Conservation (phyloP, 1,139 yeast genomes). For the Kurtzmaniella quercitrusa region DNA sequence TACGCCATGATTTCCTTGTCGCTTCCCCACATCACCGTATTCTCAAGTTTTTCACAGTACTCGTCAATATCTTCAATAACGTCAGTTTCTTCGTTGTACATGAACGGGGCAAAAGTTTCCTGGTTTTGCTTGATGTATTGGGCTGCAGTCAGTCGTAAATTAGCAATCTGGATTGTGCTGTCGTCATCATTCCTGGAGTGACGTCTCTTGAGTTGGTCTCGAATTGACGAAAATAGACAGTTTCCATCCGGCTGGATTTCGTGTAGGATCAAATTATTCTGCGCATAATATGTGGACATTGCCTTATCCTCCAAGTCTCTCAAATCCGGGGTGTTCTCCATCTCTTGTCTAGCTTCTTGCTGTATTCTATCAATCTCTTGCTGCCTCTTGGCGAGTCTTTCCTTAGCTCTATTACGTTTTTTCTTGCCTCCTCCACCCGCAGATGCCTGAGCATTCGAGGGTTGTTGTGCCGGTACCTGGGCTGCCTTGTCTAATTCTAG, state of each 20-base stretch:
- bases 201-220: slow-evolving; percentile 56
- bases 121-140: slow-evolving; percentile 57
- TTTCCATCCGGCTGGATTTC: slow-evolving; percentile 92
- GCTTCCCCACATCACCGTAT: slow-evolving; percentile 93
- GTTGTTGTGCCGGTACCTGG: neutral
- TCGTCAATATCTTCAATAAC: slow-evolving; percentile 57
- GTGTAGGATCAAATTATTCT: slow-evolving; percentile 45
- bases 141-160: slow-evolving; percentile 64
- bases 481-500: slow-evolving; percentile 25
- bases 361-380: slow-evolving; percentile 62
- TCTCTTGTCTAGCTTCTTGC: slow-evolving; percentile 70
- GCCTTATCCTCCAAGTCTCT: slow-evolving; percentile 68
- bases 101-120: slow-evolving; percentile 74
- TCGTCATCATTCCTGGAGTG: slow-evolving; percentile 6
- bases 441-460: neutral
- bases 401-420: slow-evolving; percentile 79
- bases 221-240: slow-evolving; percentile 81
- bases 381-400: slow-evolving; percentile 69
- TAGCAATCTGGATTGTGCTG: slow-evolving; percentile 32
- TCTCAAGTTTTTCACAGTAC: slow-evolving; percentile 65
- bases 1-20: slow-evolving; percentile 87
- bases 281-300: slow-evolving; percentile 48
- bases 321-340: slow-evolving; percentile 59
- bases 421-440: slow-evolving; percentile 17
- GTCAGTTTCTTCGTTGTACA: slow-evolving; percentile 73